These are phyloP conservation scores for Metschnikowia cerradonensis DNA, from an alignment of 805 yeast genomes.

Conservation along the genomic window DNA sequence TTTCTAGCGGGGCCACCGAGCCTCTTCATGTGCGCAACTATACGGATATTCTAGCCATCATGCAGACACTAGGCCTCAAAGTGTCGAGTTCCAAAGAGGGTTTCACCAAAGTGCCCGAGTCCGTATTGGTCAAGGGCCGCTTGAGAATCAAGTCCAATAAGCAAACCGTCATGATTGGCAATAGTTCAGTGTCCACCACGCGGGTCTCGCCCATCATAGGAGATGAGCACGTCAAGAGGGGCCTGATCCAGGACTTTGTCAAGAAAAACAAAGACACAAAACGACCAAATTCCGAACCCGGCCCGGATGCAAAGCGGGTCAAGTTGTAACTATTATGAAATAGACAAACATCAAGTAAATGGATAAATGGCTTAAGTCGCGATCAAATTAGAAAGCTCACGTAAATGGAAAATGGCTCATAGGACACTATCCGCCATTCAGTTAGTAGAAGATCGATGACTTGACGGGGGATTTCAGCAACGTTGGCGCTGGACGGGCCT, in stretches of 20 bases:
- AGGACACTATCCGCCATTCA: background rate
- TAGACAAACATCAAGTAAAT: too few relatives aligned
- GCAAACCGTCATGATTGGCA: conserved; percentile 63
- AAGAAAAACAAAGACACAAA: conserved; percentile 19
- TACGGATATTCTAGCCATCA: conserved; percentile 62
- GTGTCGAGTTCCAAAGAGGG: conserved; percentile 56
- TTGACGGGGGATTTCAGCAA: conserved; percentile 17
- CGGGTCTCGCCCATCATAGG: conserved; percentile 8
- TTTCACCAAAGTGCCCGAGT: conserved; percentile 55
- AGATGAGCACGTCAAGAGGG: conserved; percentile 19
- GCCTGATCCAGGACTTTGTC: conserved; percentile 20
- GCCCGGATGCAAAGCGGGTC: background rate
- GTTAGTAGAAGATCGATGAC: conserved; percentile 28
- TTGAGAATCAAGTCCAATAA: conserved; percentile 71
- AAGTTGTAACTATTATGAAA: background rate
- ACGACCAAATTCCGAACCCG: conserved; percentile 15
- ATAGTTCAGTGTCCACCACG: conserved; percentile 18
- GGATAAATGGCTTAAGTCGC: too few relatives aligned
- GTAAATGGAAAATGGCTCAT: too few relatives aligned
- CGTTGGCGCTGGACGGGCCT: background rate
- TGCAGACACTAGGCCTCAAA: conserved; percentile 68
- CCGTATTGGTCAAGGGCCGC: conserved; percentile 68
- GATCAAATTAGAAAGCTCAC: too few relatives aligned
- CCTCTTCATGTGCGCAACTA: conserved; percentile 61
- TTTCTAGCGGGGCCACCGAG: conserved; percentile 68